Conservation (phyloP, 2,329 filamentous ascomycete genomes). For the Dactylellina drechsleri region DNA sequence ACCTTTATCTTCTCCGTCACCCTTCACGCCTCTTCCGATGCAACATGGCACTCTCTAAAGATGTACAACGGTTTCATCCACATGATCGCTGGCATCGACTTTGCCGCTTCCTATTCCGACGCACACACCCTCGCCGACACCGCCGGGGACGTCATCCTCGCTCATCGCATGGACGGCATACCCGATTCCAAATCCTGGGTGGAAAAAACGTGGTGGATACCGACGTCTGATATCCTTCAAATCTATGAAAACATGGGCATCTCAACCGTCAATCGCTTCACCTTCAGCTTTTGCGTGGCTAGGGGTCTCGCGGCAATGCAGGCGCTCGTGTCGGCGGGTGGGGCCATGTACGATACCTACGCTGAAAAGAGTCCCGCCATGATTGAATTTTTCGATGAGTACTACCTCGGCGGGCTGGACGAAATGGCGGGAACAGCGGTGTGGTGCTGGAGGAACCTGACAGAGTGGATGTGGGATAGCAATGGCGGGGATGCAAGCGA, state of each 20-base stretch:
- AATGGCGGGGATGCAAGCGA: slow-evolving; percentile 50
- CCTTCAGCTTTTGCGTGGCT: slow-evolving; percentile 56
- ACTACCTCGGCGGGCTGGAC: slow-evolving; percentile 57
- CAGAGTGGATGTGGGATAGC: slow-evolving; percentile 56
- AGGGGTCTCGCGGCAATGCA: slow-evolving; percentile 57
- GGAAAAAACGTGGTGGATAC: slow-evolving; percentile 55
- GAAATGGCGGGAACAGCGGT: slow-evolving; percentile 58
- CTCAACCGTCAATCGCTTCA: slow-evolving; percentile 47
- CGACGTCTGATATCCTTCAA: slow-evolving; percentile 55
- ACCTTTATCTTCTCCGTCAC: slow-evolving; percentile 57
- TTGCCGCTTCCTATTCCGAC: slow-evolving; percentile 51
- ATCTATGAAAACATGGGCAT: slow-evolving; percentile 57
- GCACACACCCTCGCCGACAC: slow-evolving; percentile 57
- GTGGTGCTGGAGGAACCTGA: slow-evolving; percentile 58
- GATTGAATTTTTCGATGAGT: slow-evolving; percentile 56
- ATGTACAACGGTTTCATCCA: slow-evolving; percentile 56
- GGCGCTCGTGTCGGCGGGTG: slow-evolving; percentile 55
- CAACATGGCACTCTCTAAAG: slow-evolving; percentile 58
- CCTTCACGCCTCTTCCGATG: slow-evolving; percentile 56
- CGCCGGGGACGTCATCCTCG: slow-evolving; percentile 56
- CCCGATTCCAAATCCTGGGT: slow-evolving; percentile 55
- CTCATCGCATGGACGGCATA: slow-evolving; percentile 54
- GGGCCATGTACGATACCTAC: slow-evolving; percentile 52
- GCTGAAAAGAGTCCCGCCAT: slow-evolving; percentile 56
- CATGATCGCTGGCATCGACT: slow-evolving; percentile 56